phyloP scores from a whole-genome alignment of 805 yeast species.

The Lachancea nothofagi region DNA sequence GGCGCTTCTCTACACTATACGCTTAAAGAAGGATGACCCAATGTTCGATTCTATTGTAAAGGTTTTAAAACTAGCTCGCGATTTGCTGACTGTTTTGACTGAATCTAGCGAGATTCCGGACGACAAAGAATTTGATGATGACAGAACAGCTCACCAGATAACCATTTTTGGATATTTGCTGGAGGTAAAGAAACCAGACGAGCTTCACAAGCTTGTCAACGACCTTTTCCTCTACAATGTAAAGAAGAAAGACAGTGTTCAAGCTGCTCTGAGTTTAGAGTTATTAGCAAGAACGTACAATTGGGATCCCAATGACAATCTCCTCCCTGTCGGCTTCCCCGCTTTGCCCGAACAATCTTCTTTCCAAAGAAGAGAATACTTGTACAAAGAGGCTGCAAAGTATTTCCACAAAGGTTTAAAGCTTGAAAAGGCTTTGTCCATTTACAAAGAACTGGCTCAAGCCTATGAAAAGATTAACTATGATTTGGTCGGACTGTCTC shows the following conservation, averaged over 20 bases:
- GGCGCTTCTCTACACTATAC: slow-evolving; percentile 18
- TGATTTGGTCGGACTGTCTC: slow-evolving; percentile 70
- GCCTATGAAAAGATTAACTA: slow-evolving; percentile 69
- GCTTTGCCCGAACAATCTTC: slow-evolving; percentile 74
- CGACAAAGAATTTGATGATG: slow-evolving; percentile 82
- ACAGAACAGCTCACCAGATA: slow-evolving; percentile 72
- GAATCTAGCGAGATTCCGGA: slow-evolving; percentile 70
- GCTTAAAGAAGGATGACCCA: slow-evolving; percentile 50
- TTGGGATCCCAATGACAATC: slow-evolving; percentile 58
- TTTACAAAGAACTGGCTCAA: slow-evolving; percentile 69
- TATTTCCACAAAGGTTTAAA: slow-evolving; percentile 67
- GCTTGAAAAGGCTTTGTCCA: slow-evolving; percentile 72
- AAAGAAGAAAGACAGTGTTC: slow-evolving; percentile 57
- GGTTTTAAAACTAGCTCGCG: slow-evolving; percentile 50
- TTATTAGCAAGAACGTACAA: slow-evolving; percentile 68
- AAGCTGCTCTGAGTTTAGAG: slow-evolving; percentile 78
- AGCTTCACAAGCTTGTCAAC: slow-evolving; percentile 72
- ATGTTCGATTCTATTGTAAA: slow-evolving; percentile 46
- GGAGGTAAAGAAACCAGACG: slow-evolving; percentile 73
- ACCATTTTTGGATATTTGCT: slow-evolving; percentile 71
- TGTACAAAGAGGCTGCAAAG: slow-evolving; percentile 63
- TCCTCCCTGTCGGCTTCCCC: slow-evolving; percentile 59
- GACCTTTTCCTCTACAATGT: slow-evolving; percentile 65
- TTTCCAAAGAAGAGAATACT: slow-evolving; percentile 72
- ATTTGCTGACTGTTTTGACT: slow-evolving; percentile 57